Evolutionary conservation across 495 filamentous ascomycete species (phyloP), one percentile per base, ranked within the genome.

Genomic region (Astrocystis sublimbata): DNA sequence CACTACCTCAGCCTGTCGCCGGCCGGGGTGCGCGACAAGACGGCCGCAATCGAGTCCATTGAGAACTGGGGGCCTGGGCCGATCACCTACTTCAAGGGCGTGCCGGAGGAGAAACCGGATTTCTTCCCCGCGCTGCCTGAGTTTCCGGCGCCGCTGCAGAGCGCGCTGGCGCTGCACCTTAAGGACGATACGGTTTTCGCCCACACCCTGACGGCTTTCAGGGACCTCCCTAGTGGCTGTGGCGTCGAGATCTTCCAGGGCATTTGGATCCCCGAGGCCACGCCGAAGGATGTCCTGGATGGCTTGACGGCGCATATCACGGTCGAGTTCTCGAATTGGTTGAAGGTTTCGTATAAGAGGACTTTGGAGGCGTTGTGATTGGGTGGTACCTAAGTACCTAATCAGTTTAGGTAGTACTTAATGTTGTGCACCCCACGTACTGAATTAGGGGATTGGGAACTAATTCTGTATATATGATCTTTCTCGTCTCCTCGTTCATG

Each of bases 261-360:
- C n/a, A 67, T 70, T 9, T 70, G 65, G 65, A 62, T 70, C 47
- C 58, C 60, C 4, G 52, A 57, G 12, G 45, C 28, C 2, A 62
- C 65, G 15, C 68, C 68, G 13, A 2, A 30, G 1, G 65, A 61
- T 15, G 62, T 70, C 23, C 33, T 56, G 1, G 59, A 61, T 43
- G 65, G 68, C 12, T 30, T 70, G n/a, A 23, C 30, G 23, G 28
- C 62, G 24, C 68, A 70, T 43, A 43, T 68, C 42, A 59, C 49
- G 13, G 62, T 70, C 3, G 68, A 70, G 59, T 70, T 65, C 45
- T 51, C 59, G 23, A 70, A 68, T 24, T 70, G 68, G 68, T 43
- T 68, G 43, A 47, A 46, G 24, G 43, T 54, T 10, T 65, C 68
- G 15, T 70, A 65, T 35, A 61, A 65, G 33, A 61, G 30, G 28